Percentiles rank a stretch among this genome's conserved stretches.
These are phyloP conservation scores for Wallacemonas sp. DNA, from an alignment of 208 protist species.

Conservation along the genomic window DNA sequence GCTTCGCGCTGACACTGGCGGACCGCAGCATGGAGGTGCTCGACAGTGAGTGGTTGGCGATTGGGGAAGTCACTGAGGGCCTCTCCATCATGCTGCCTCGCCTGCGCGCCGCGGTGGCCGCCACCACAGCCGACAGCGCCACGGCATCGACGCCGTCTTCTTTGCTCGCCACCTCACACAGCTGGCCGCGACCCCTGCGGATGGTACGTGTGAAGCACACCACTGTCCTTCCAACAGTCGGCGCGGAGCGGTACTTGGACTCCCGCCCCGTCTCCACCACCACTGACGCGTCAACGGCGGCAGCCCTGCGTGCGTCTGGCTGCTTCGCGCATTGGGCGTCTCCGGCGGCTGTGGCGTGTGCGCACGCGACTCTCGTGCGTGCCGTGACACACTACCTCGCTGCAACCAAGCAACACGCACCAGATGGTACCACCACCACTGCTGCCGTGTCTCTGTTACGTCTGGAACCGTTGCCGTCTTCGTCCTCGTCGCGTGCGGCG, in stretches of 20 bases:
- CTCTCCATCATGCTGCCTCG: conserved; percentile 25
- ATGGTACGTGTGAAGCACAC: conserved; percentile 63
- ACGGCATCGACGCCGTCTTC: background rate
- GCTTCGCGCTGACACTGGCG: conserved; percentile 56
- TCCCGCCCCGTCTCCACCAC: background rate
- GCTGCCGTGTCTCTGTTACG: too few species aligned
- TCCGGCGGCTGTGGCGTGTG: conserved; percentile 14
- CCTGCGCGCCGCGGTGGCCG: background rate
- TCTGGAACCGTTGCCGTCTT: too few species aligned
- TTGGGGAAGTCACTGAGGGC: conserved; percentile 66
- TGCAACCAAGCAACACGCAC: too few species aligned
- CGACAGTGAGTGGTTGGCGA: conserved; percentile 46
- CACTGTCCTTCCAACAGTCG: conserved; percentile 57
- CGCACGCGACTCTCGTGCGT: background rate
- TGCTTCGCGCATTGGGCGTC: conserved; percentile 69
- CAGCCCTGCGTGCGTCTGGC: conserved; percentile 21
- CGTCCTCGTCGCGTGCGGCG: too few species aligned
- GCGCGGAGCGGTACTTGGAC: conserved; percentile 31
- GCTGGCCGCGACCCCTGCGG: conserved; percentile 40
- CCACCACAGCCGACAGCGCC: background rate
- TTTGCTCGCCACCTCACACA: background rate
- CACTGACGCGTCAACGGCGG: background rate
- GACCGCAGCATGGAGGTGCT: conserved; percentile 53
- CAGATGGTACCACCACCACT: too few species aligned
- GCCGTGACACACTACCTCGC: background rate